phyloP scores from a whole-genome alignment of 306 rosid species.

The Vachellia collinsii region DNA sequence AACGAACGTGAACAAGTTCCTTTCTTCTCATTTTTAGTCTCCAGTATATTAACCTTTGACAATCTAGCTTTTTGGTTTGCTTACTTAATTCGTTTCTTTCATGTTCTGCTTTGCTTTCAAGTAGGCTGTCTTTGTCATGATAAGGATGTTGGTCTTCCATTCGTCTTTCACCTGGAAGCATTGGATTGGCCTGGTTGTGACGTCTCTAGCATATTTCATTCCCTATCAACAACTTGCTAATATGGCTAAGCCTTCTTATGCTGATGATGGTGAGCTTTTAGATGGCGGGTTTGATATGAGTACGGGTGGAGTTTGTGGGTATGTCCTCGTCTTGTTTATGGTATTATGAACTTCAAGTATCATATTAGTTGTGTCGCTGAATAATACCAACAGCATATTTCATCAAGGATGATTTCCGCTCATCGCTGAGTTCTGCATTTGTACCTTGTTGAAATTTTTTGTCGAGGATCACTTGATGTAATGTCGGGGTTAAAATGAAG shows the following conservation, averaged over 20 bases:
- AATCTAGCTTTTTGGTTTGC: neutral
- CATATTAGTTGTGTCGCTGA: neutral
- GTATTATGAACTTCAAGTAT: neutral
- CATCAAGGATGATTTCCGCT: neutral
- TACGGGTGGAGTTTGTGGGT: constrained; percentile 94
- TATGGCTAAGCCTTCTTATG: constrained; percentile 71
- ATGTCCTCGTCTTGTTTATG: constrained; percentile 29
- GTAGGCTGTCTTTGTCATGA: constrained; percentile 62
- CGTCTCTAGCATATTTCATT: constrained; percentile 59
- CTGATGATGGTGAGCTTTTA: constrained; percentile 84
- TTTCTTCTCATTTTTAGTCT: constrained; percentile 2
- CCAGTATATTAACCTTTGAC: neutral
- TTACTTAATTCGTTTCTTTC: constrained; percentile 24
- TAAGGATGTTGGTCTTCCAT: constrained; percentile 71
- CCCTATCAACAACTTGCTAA: constrained; percentile 75
- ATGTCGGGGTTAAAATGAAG: neutral
- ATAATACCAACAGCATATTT: neutral
- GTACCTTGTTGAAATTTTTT: neutral
- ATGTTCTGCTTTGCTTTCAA: constrained; percentile 18
- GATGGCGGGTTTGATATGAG: constrained; percentile 97
- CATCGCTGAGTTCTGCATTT: neutral
- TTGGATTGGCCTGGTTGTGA: constrained; percentile 70
- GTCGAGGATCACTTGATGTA: neutral
- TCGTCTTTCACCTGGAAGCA: constrained; percentile 82
- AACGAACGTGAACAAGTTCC: neutral